phyloP scores from a whole-genome alignment of 106 monocot species.

The Amphibolis antarctica region DNA sequence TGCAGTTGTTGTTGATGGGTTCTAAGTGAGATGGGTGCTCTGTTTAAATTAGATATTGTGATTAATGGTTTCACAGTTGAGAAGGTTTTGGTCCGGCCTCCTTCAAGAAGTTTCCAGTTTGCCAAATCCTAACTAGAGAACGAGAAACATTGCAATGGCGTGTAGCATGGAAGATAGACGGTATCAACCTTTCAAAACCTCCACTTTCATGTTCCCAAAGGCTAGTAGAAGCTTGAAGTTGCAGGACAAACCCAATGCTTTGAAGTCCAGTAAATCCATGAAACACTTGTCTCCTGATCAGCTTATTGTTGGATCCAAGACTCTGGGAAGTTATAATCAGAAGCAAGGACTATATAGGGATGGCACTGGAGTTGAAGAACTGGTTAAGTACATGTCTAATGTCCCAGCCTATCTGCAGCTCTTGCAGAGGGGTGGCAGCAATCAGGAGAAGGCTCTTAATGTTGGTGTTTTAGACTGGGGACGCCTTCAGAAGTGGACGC shows the following conservation, averaged over 20 bases:
- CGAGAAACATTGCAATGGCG: background rate
- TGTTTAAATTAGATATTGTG: too few relatives aligned
- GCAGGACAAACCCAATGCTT: conserved; percentile 21
- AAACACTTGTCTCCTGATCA: background rate
- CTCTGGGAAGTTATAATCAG: conserved; percentile 7
- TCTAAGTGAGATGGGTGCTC: too few relatives aligned
- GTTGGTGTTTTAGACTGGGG: conserved; percentile 70
- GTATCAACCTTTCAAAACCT: too few relatives aligned
- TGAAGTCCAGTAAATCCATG: conserved; percentile 13
- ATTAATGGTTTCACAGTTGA: too few relatives aligned
- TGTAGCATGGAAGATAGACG: background rate
- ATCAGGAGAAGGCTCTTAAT: conserved; percentile 64
- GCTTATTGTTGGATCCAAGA: background rate
- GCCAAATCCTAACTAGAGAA: background rate
- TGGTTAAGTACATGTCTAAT: conserved; percentile 52
- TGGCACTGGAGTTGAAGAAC: conserved; percentile 28
- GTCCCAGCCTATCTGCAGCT: conserved; percentile 52
- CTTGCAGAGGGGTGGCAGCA: conserved; percentile 13
- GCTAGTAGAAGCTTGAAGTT: conserved; percentile 14
- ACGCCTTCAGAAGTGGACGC: conserved; percentile 41
- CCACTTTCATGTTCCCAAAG: conserved; percentile 1
- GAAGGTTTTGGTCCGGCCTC: too few relatives aligned
- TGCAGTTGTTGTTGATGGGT: too few relatives aligned
- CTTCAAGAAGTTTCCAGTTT: too few relatives aligned
- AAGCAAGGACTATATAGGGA: conserved; percentile 34